Evolutionary conservation across 768 basidiomycete genomes (phyloP).

Genomic region (Pholiota microspora): DNA sequence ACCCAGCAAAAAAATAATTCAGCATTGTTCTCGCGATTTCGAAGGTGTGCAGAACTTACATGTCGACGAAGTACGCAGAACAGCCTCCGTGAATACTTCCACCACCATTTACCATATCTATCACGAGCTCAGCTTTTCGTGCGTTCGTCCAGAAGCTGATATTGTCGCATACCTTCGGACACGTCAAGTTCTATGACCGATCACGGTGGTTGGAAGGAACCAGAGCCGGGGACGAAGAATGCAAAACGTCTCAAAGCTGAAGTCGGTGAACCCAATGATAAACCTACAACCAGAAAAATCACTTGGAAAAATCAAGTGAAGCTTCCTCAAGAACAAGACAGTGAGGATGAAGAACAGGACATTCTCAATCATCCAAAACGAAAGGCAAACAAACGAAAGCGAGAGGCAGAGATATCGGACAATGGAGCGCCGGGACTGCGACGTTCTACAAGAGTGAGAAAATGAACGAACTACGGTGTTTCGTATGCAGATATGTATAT

Average conservation of each 20-base stretch:
- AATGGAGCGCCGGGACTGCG: slow-evolving; percentile 5
- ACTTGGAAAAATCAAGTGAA: slow-evolving; percentile 1
- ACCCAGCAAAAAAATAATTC: neutral
- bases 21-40: neutral
- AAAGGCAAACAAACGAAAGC: slow-evolving; percentile 12
- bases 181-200: slow-evolving; percentile 67
- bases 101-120: slow-evolving; percentile 52
- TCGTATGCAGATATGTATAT: too few species aligned
- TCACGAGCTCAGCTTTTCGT: too few species aligned
- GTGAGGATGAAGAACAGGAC: slow-evolving; percentile 2
- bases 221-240: slow-evolving; percentile 39
- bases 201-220: slow-evolving; percentile 75
- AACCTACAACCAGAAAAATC: slow-evolving; percentile 12
- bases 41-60: slow-evolving; percentile 32
- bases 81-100: slow-evolving; percentile 53
- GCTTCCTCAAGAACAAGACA: slow-evolving; percentile 5
- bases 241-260: neutral
- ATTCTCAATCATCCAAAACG: neutral
- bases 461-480: too few species aligned
- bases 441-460: slow-evolving; percentile 16
- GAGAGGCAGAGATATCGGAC: neutral
- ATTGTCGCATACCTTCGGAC: slow-evolving; percentile 58
- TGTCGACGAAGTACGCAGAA: slow-evolving; percentile 49
- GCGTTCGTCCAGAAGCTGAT: slow-evolving; percentile 61
- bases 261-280: neutral